Evolutionary conservation across 345 rosid genomes (phyloP).

Genomic region (Xanthoceras sorbifolium): DNA sequence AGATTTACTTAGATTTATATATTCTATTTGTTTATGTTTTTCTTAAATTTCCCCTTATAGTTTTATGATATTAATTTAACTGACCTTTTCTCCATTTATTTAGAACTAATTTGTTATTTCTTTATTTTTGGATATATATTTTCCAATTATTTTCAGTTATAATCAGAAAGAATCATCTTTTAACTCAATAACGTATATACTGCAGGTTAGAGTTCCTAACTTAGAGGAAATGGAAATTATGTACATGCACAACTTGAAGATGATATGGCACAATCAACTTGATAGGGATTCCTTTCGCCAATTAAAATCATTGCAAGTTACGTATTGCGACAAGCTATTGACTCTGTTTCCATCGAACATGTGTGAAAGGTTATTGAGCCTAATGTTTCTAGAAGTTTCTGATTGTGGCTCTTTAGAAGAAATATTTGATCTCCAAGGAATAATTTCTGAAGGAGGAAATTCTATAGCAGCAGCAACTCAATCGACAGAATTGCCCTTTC

Average conservation of each 20-base stretch:
- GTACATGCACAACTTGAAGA: background rate
- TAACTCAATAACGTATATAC: background rate
- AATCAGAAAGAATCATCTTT: background rate
- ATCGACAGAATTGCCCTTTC: background rate
- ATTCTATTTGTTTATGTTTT: no score
- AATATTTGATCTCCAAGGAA: constrained; percentile 2
- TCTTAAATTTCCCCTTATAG: background rate
- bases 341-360: constrained; percentile 14
- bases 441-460: background rate
- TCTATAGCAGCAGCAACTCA: background rate
- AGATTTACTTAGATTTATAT: no score
- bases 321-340: background rate
- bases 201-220: constrained; percentile 23
- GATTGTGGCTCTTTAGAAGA: constrained; percentile 12
- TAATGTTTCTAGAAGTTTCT: background rate
- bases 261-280: constrained; percentile 11
- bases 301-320: background rate
- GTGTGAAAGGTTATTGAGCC: background rate
- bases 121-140: background rate
- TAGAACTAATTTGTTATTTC: no score
- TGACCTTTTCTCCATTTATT: background rate
- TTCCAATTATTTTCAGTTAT: background rate
- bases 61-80: no score
- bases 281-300: background rate
- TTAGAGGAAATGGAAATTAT: background rate